Conservation (phyloP, 495 filamentous ascomycete species). For the Penicillium canescens region DNA sequence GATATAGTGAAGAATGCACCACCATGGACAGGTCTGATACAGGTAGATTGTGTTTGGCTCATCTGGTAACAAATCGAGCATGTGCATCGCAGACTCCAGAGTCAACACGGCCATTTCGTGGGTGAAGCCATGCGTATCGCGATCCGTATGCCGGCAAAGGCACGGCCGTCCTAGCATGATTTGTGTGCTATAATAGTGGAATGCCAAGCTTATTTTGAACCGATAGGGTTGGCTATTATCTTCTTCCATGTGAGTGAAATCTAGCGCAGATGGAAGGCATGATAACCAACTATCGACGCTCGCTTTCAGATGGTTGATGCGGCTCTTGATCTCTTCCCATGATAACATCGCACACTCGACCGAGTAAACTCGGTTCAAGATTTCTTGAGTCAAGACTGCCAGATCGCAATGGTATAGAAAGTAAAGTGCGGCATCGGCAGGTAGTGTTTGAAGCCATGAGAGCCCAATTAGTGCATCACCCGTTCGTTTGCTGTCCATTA, state of each 20-base stretch:
- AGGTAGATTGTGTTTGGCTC: conserved; percentile 43
- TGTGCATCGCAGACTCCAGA: conserved; percentile 53
- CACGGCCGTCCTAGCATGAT: conserved; percentile 63
- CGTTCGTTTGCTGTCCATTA: conserved; percentile 17
- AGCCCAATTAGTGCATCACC: conserved; percentile 8
- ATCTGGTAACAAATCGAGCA: conserved; percentile 54
- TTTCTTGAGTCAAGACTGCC: conserved; percentile 53
- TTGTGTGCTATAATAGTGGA: conserved; percentile 57
- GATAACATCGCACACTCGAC: conserved; percentile 48
- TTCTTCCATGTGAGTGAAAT: conserved; percentile 42
- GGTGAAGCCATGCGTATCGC: conserved; percentile 46
- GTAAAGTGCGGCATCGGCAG: conserved; percentile 41
- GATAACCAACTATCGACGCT: conserved; percentile 55
- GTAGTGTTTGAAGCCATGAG: conserved; percentile 32
- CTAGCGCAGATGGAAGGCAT: conserved; percentile 47
- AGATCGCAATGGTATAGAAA: conserved; percentile 53
- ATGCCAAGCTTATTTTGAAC: conserved; percentile 47
- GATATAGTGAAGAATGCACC: conserved; percentile 62
- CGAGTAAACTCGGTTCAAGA: conserved; percentile 58
- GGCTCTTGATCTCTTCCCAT: conserved; percentile 62
- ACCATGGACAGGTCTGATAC: conserved; percentile 61
- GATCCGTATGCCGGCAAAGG: conserved; percentile 54
- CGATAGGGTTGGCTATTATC: conserved; percentile 19
- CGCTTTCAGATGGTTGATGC: conserved; percentile 49
- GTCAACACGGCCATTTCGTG: conserved; percentile 53